These are phyloP conservation scores for Malassezia restricta DNA, from an alignment of 1,284 basidiomycete genomes.

Conservation along the genomic window DNA sequence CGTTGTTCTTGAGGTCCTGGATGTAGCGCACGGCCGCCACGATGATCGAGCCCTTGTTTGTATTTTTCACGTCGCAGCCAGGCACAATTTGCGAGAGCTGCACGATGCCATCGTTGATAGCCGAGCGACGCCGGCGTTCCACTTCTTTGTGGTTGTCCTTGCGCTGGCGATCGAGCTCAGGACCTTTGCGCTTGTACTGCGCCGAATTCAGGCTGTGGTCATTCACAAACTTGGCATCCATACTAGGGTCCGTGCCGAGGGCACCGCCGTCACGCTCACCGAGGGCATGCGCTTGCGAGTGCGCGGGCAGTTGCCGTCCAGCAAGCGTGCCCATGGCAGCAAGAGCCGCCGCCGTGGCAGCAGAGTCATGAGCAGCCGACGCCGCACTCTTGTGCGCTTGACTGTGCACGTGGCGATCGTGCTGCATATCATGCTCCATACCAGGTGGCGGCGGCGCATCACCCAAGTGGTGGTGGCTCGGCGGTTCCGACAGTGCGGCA, in stretches of 20 bases:
- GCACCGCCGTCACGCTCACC: slow-evolving; percentile 12
- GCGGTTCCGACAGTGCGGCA: not conserved
- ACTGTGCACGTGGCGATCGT: slow-evolving; percentile 6
- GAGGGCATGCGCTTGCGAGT: slow-evolving; percentile 5
- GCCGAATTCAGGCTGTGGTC: slow-evolving; percentile 13
- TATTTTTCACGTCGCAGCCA: slow-evolving; percentile 60
- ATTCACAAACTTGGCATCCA: slow-evolving; percentile 19
- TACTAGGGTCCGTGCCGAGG: slow-evolving; percentile 11
- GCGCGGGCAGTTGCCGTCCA: slow-evolving; percentile 15
- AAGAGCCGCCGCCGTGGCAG: slow-evolving; percentile 29
- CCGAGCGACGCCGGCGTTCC: slow-evolving; percentile 77
- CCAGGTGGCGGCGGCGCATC: slow-evolving; percentile 22
- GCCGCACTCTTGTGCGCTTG: slow-evolving; percentile 6
- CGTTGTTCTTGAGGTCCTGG: slow-evolving; percentile 75
- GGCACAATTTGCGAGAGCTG: slow-evolving; percentile 79
- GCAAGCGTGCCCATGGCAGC: slow-evolving; percentile 32
- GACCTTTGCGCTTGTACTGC: slow-evolving; percentile 20
- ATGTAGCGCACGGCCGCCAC: slow-evolving; percentile 74
- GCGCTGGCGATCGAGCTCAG: slow-evolving; percentile 32
- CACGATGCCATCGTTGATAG: slow-evolving; percentile 91
- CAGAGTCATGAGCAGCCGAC: slow-evolving; percentile 22
- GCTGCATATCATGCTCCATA: slow-evolving; percentile 17
- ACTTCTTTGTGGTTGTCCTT: slow-evolving; percentile 64
- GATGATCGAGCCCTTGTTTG: slow-evolving; percentile 70
- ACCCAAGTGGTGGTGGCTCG: slow-evolving; percentile 3